phyloP scores from a whole-genome alignment of 2,329 filamentous ascomycete species.

The Volutella citrinella region DNA sequence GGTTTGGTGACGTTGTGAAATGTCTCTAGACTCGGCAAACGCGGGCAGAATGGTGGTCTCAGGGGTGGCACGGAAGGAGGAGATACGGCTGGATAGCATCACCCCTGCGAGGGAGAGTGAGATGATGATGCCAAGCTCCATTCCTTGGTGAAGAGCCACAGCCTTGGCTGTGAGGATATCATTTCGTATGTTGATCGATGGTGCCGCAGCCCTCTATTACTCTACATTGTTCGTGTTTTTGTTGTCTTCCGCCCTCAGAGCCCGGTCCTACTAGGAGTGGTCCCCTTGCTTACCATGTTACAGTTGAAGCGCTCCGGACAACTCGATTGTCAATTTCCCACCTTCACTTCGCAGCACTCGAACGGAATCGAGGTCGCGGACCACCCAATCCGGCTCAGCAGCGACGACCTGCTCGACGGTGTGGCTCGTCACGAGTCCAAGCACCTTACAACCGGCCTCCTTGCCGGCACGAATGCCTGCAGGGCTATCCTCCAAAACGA shows the following conservation, averaged over 20 bases:
- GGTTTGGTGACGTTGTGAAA: too few species aligned
- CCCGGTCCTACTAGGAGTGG: too few species aligned
- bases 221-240: too few species aligned
- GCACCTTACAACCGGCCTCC: slow-evolving; percentile 78
- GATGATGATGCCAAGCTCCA: slow-evolving; percentile 15
- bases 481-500: slow-evolving; percentile 88
- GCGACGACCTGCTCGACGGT: slow-evolving; percentile 65
- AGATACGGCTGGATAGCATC: slow-evolving; percentile 15
- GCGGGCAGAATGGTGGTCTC: slow-evolving; percentile 9
- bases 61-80: slow-evolving; percentile 12
- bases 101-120: slow-evolving; percentile 10
- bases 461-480: slow-evolving; percentile 82
- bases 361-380: slow-evolving; percentile 74
- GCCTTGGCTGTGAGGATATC: too few species aligned
- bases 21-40: too few species aligned
- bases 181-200: too few species aligned
- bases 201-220: too few species aligned
- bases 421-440: slow-evolving; percentile 85
- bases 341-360: slow-evolving; percentile 55
- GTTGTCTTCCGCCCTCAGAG: too few species aligned
- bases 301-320: slow-evolving; percentile 52
- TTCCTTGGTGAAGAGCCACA: too few species aligned
- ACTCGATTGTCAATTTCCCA: slow-evolving; percentile 64
- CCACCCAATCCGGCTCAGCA: slow-evolving; percentile 85
- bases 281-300: too few species aligned